These are phyloP conservation scores for Gossypium trilobum DNA, from an alignment of 441 rosid species.

Conservation along the genomic window DNA sequence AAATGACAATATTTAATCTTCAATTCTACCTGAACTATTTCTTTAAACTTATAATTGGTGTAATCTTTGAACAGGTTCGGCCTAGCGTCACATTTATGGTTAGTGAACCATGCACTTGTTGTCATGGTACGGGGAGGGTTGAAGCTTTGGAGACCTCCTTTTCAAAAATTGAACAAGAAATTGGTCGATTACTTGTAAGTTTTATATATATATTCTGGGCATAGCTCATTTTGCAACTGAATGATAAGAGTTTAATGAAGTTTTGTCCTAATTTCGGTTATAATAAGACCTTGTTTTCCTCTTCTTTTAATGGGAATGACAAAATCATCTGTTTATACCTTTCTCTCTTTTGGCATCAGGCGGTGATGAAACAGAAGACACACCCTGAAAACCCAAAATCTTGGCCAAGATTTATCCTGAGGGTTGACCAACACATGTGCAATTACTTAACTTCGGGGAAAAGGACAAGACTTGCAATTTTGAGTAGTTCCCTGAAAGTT, in stretches of 20 bases:
- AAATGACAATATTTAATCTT: not conserved
- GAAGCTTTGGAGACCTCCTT: slow-evolving; percentile 92
- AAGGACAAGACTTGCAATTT: slow-evolving; percentile 64
- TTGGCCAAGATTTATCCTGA: slow-evolving; percentile 72
- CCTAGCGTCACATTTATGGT: slow-evolving; percentile 94
- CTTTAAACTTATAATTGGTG: slow-evolving; percentile 15
- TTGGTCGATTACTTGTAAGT: slow-evolving; percentile 69
- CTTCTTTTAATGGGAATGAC: not conserved
- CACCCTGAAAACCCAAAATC: slow-evolving; percentile 64
- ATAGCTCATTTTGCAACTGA: not conserved
- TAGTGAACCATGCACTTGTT: slow-evolving; percentile 85
- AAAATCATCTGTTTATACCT: not conserved
- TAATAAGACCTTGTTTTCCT: not conserved
- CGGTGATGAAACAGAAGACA: slow-evolving; percentile 48
- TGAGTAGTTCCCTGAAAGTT: slow-evolving; percentile 88
- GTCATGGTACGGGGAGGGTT: slow-evolving; percentile 92
- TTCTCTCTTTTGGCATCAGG: slow-evolving; percentile 33
- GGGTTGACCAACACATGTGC: slow-evolving; percentile 81
- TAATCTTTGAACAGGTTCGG: slow-evolving; percentile 59
- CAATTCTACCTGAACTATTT: slow-evolving; percentile 8
- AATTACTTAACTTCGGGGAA: slow-evolving; percentile 71
- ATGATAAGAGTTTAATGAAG: not conserved
- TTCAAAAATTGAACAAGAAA: slow-evolving; percentile 91
- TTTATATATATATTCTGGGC: not conserved
- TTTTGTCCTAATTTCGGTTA: slow-evolving; percentile 6